Evolutionary conservation across 192 early-diverging fungal genomes (phyloP), one percentile per base, ranked within the genome.

Genomic region (Spizellomyces punctatus): DNA sequence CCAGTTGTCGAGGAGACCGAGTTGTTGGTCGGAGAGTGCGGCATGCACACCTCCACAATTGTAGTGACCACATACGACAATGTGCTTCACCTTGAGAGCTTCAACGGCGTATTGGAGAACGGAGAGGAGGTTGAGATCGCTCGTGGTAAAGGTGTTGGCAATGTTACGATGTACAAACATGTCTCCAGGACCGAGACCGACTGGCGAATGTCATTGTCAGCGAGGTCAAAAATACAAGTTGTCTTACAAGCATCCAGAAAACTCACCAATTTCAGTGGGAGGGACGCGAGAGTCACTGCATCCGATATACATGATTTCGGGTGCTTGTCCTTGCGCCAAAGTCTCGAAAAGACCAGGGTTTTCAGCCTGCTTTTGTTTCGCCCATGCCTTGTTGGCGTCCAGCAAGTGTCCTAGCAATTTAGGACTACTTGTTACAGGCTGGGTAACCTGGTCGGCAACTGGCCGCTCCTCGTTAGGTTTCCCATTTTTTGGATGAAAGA

Each of bases 151-250:
- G 49, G 92, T 89, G 82, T 98, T 98, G 71, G 95, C 97, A 65
- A 99, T 96, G 84, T 98, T 99, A 73, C 97, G 87, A 82, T 97
- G 95, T 10, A 97, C 92, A 80, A 99, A 99, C 45, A 98, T 82
- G 66, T 97, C 93, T 16, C 96, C 96, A 10, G 91, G 90, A 36
- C 82, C 73, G 5, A 86, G 64, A 2, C 77, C 77, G 50, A 79
- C 61, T 69, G 50, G 5, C 56, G 19, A 36, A 36, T 36, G 27
- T 36, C 27, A 36, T 36, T 36, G 27, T 36, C 27, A 36, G 27
- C 27, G 3, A 36, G 27, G 27, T n/a, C n/a, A n/a, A n/a, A n/a
- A n/a, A n/a, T n/a, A n/a, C 27, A 36, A 36, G 21, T 19, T 64
- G 36, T 19, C 42, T 2, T 2, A 66, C 10, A 71, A 80, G 21